Percentiles rank a stretch among this genome's conserved stretches.
Conservation (phyloP, 148 eudicot species). For the Pharnaceum exiguum region DNA sequence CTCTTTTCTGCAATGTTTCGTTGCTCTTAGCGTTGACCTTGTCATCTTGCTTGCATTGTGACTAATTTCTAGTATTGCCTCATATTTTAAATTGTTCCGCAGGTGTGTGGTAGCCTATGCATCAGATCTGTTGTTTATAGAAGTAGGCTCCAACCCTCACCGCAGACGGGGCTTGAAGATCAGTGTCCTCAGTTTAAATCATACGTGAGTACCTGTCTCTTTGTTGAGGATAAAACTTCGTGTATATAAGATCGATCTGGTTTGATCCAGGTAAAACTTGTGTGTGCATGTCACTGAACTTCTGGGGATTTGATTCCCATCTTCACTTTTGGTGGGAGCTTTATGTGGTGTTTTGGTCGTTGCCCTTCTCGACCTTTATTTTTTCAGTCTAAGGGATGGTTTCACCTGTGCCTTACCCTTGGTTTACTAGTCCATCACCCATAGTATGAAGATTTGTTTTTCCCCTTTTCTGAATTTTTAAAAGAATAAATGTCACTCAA, state of each 20-base stretch:
- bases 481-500: too few relatives aligned
- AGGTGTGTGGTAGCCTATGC: constrained; percentile 89
- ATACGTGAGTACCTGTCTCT: constrained; percentile 55
- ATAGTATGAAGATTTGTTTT: too few relatives aligned
- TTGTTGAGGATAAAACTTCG: background rate
- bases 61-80: background rate
- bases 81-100: constrained; percentile 19
- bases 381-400: too few relatives aligned
- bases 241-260: background rate
- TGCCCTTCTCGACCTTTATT: too few relatives aligned
- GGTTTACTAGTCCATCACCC: too few relatives aligned
- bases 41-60: background rate
- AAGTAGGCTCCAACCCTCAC: constrained; percentile 84
- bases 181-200: constrained; percentile 73
- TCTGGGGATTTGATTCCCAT: too few relatives aligned
- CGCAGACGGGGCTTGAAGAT: constrained; percentile 55
- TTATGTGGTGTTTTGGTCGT: too few relatives aligned
- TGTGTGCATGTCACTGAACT: too few relatives aligned
- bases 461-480: too few relatives aligned
- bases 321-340: too few relatives aligned
- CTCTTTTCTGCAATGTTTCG: background rate
- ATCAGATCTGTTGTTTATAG: constrained; percentile 81
- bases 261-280: background rate
- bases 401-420: too few relatives aligned
- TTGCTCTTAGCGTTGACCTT: background rate